A percentile compares a stretch with the other conserved stretches of the same genome.
Evolutionary conservation across 441 rosid genomes (phyloP).

Genomic region (Pelargonium cotyledonis): DNA sequence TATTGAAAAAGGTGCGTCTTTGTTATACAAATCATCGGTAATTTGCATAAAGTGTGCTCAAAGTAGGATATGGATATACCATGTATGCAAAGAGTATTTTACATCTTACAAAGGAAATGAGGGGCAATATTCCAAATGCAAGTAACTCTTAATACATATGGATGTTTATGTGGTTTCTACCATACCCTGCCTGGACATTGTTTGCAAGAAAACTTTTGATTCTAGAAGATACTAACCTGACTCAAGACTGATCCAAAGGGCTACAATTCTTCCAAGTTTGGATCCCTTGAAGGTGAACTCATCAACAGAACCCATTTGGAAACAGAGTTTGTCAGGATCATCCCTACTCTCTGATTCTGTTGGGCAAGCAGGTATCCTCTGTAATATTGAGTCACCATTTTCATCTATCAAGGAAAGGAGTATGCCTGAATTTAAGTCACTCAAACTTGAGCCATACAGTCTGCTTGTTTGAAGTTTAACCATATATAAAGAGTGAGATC

Average conservation of each 20-base stretch:
- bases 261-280: conserved; percentile 41
- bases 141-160: not conserved
- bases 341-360: conserved; percentile 19
- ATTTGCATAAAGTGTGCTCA: too few species aligned
- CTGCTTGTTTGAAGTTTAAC: conserved; percentile 63
- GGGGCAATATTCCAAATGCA: too few species aligned
- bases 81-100: too few species aligned
- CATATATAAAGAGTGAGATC: conserved; percentile 44
- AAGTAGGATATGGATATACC: too few species aligned
- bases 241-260: conserved; percentile 71
- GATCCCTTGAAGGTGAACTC: conserved; percentile 64
- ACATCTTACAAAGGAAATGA: too few species aligned
- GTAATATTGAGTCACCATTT: conserved; percentile 58
- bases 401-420: conserved; percentile 59
- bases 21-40: too few species aligned
- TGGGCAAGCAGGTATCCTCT: conserved; percentile 50
- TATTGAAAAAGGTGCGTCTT: too few species aligned
- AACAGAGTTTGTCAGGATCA: conserved; percentile 33
- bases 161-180: not conserved
- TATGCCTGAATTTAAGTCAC: conserved; percentile 52
- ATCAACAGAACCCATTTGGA: conserved; percentile 68
- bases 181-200: too few species aligned
- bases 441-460: conserved; percentile 53
- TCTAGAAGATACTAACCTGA: conserved; percentile 48
- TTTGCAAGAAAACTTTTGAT: not conserved